Percentiles rank a stretch among this genome's conserved stretches.
phyloP scores from a whole-genome alignment of 257 asterid species.

The Thymus mandschuricus region DNA sequence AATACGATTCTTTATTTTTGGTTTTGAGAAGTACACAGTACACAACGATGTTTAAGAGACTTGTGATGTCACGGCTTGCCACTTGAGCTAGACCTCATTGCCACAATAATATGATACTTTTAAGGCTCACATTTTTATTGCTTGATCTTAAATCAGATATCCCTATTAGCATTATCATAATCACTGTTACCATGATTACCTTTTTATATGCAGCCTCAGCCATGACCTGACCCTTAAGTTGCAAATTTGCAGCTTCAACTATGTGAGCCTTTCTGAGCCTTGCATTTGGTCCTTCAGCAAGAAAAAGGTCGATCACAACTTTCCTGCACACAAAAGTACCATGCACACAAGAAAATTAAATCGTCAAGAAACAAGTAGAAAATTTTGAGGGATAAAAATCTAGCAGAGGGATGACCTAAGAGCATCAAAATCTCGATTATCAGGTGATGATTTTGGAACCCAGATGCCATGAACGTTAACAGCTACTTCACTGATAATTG shows the following conservation, averaged over 20 bases:
- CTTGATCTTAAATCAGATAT: slow-evolving; percentile 5
- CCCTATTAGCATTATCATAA: slow-evolving; percentile 4
- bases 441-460: slow-evolving; percentile 77
- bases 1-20: too few relatives aligned
- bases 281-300: slow-evolving; percentile 74
- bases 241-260: slow-evolving; percentile 65
- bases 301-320: slow-evolving; percentile 70
- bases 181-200: slow-evolving; percentile 46
- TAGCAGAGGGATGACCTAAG: slow-evolving; percentile 56
- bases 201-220: slow-evolving; percentile 53
- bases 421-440: slow-evolving; percentile 62
- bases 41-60: too few relatives aligned
- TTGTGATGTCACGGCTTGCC: too few relatives aligned
- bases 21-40: too few relatives aligned
- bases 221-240: slow-evolving; percentile 47
- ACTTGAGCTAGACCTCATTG: too few relatives aligned
- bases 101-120: not conserved
- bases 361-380: not conserved
- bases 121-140: not conserved
- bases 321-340: slow-evolving; percentile 50
- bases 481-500: slow-evolving; percentile 64
- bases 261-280: slow-evolving; percentile 75
- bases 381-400: slow-evolving; percentile 8
- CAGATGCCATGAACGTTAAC: slow-evolving; percentile 77
- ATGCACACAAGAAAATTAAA: slow-evolving; percentile 4